Base-by-base conservation (phyloP, 768 basidiomycete species). In the Tricholoma sp. region DNA sequence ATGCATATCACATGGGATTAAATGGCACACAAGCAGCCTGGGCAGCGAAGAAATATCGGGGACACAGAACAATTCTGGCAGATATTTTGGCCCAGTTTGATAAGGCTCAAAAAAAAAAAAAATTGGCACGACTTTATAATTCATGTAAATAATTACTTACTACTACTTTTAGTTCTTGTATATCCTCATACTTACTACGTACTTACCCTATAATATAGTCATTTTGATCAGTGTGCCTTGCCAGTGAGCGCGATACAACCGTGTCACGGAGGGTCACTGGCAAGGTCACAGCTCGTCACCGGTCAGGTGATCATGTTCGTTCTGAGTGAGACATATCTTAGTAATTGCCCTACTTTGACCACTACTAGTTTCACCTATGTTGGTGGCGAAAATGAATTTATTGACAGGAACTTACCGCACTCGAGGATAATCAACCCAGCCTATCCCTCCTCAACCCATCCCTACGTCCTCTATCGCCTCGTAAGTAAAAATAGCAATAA, bases 1-100 rank as follows among this genome's bases (percentile, higher is more conserved):
- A 66, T 56, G 63, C 65, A 32, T 67, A 69, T 50, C 22, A 65
- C 67, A 24, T n/a, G n/a, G n/a, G n/a, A n/a, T n/a, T n/a, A n/a
- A n/a, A n/a, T n/a, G n/a, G n/a, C n/a, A n/a, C n/a, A n/a, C n/a
- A n/a, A n/a, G n/a, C n/a, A n/a, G n/a, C n/a, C n/a, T n/a, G n/a
- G n/a, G n/a, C n/a, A n/a, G 47, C 59, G 4, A 69, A 63, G 41
- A 66, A 68, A 35, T 70, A 70, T 32, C 47, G 32, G 11, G 63
- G 37, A 39, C 37, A 39, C 37, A 39, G 37, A 39, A 39, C 37
- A 39, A 39, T 39, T 39, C 37, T 7, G 12, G 37, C 37, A 16
- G 37, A 39, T 39, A 39, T 39, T n/a, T 39, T 39, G 37, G n/a
- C 41, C 41, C n/a, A n/a, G n/a, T n/a, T n/a, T n/a, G n/a, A n/a